phyloP scores from a whole-genome alignment of 164 flowering plant species.

The Platanus orientalis region DNA sequence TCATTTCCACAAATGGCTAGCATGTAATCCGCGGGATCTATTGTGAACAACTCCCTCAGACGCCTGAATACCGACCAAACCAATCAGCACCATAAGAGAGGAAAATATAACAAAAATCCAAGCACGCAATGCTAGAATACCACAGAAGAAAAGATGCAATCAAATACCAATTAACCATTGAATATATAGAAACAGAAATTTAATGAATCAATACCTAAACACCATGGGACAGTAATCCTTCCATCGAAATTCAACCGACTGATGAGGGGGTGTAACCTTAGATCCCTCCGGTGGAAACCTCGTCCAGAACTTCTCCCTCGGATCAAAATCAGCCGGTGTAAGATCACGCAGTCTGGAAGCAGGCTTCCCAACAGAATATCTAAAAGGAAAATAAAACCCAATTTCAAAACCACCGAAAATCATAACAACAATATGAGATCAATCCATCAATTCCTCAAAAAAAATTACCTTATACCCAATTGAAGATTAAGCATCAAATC shows the following conservation, averaged over 20 bases:
- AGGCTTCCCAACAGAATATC: constrained; percentile 64
- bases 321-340: constrained; percentile 57
- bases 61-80: constrained; percentile 30
- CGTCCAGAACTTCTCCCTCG: constrained; percentile 69
- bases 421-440: no score
- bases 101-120: neutral
- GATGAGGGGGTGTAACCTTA: constrained; percentile 65
- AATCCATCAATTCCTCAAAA: constrained; percentile 1
- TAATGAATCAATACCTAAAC: constrained; percentile 40
- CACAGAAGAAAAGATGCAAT: neutral
- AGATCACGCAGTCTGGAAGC: constrained; percentile 38
- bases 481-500: constrained; percentile 85
- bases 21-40: constrained; percentile 81
- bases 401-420: neutral
- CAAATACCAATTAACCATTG: neutral
- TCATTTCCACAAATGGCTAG: constrained; percentile 76
- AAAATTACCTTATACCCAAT: constrained; percentile 66
- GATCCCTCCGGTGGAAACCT: constrained; percentile 75
- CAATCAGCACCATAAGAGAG: neutral
- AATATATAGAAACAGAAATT: neutral
- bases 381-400: constrained; percentile 18
- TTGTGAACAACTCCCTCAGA: constrained; percentile 58
- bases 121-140: neutral
- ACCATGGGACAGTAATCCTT: constrained; percentile 73
- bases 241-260: constrained; percentile 63